phyloP scores from a whole-genome alignment of 768 basidiomycete genomes.

The Lanmaoa rubissima region DNA sequence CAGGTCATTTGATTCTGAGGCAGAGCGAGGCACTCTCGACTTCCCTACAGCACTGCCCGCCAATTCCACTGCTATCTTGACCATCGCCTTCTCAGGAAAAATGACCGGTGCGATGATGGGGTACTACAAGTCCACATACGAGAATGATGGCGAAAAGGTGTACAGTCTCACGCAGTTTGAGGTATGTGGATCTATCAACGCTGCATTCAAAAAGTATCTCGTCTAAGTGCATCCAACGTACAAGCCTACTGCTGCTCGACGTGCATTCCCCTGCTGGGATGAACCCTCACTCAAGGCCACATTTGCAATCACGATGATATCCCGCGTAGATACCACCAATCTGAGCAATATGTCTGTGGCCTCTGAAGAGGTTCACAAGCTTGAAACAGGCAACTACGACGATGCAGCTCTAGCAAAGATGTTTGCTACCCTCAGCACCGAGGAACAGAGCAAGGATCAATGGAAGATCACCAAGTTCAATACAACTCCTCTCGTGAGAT shows the following conservation, averaged over 20 bases:
- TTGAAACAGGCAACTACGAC: conserved; percentile 29
- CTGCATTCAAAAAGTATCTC: not conserved
- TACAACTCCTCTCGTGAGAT: conserved; percentile 64
- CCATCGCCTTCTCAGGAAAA: conserved; percentile 64
- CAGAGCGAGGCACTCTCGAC: conserved; percentile 63
- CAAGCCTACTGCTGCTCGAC: conserved; percentile 82
- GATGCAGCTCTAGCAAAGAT: conserved; percentile 40
- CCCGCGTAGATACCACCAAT: conserved; percentile 70
- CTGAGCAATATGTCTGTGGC: conserved; percentile 84
- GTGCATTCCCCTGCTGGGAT: conserved; percentile 89
- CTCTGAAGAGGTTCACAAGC: conserved; percentile 52
- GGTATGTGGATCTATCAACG: conserved; percentile 35
- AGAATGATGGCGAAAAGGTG: conserved; percentile 59
- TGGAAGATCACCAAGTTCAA: conserved; percentile 87
- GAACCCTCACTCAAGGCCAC: conserved; percentile 90
- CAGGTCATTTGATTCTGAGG: conserved; percentile 53
- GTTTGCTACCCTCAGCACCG: conserved; percentile 39
- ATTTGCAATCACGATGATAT: conserved; percentile 73
- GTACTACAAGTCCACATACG: conserved; percentile 72
- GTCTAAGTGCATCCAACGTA: not conserved
- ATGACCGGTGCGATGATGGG: conserved; percentile 76
- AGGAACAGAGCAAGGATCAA: conserved; percentile 34
- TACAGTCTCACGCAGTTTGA: conserved; percentile 91
- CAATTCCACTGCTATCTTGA: conserved; percentile 68
- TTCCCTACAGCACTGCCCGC: conserved; percentile 61